Conservation (phyloP, 2,329 filamentous ascomycete genomes). For the Hypoxylon sp. region DNA sequence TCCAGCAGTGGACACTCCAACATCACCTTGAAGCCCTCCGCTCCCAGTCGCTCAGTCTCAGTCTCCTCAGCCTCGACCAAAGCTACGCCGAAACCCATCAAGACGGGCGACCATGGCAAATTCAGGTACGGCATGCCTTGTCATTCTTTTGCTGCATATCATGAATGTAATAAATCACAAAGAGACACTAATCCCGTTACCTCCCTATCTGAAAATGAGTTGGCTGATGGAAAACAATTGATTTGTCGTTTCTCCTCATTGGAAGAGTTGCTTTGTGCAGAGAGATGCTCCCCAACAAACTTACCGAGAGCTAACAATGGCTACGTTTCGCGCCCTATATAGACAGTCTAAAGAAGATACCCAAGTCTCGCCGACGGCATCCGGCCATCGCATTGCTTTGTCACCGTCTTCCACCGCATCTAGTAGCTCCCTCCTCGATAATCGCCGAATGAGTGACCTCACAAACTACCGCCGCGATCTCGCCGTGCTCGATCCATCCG, state of each 20-base stretch:
- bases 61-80: slow-evolving; percentile 48
- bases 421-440: slow-evolving; percentile 66
- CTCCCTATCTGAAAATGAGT: slow-evolving; percentile 16
- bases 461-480: slow-evolving; percentile 79
- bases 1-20: slow-evolving; percentile 75
- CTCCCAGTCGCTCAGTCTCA: slow-evolving; percentile 52
- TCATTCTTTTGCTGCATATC: slow-evolving; percentile 23
- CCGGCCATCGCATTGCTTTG: slow-evolving; percentile 59
- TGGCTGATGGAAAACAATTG: slow-evolving; percentile 9
- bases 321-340: slow-evolving; percentile 42
- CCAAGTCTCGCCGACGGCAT: slow-evolving; percentile 64
- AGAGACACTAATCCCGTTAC: slow-evolving; percentile 11
- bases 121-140: slow-evolving; percentile 57
- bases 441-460: slow-evolving; percentile 71
- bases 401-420: slow-evolving; percentile 58
- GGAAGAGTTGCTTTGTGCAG: slow-evolving; percentile 11
- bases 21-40: slow-evolving; percentile 70
- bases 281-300: slow-evolving; percentile 4
- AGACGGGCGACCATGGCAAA: slow-evolving; percentile 66
- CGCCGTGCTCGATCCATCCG: slow-evolving; percentile 73
- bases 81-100: slow-evolving; percentile 63
- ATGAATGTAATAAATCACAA: slow-evolving; percentile 20
- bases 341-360: slow-evolving; percentile 57
- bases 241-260: slow-evolving; percentile 1
- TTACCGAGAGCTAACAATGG: slow-evolving; percentile 49